These are phyloP conservation scores for Alectoria sarmentosa DNA, from an alignment of 495 filamentous ascomycete species.

Conservation along the genomic window DNA sequence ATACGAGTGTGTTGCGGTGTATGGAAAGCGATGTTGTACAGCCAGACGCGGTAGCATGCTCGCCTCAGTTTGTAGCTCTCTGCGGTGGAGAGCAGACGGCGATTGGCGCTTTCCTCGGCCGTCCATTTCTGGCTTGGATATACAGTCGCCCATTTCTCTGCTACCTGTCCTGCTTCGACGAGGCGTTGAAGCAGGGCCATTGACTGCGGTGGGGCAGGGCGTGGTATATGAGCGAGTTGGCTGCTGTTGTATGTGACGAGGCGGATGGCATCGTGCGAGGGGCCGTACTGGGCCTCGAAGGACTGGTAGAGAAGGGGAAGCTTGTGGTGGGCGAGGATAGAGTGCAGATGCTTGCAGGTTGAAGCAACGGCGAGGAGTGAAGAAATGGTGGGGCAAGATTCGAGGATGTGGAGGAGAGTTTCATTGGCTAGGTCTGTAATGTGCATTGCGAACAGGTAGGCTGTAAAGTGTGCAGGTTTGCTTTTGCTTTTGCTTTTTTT, in stretches of 20 bases:
- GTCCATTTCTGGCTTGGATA: slow-evolving; percentile 68
- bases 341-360: slow-evolving; percentile 48
- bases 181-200: slow-evolving; percentile 51
- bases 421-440: slow-evolving; percentile 52
- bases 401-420: slow-evolving; percentile 54
- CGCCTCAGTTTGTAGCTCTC: slow-evolving; percentile 57
- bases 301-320: slow-evolving; percentile 46
- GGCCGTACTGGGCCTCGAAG: slow-evolving; percentile 53
- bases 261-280: slow-evolving; percentile 52
- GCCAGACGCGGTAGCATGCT: slow-evolving; percentile 65
- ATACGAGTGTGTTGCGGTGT: slow-evolving; percentile 40
- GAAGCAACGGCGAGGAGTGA: slow-evolving; percentile 49
- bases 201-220: slow-evolving; percentile 42
- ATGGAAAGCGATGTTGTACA: slow-evolving; percentile 53
- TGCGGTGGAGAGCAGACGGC: slow-evolving; percentile 50
- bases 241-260: slow-evolving; percentile 51
- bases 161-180: slow-evolving; percentile 48
- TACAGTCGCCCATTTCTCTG: slow-evolving; percentile 56
- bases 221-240: slow-evolving; percentile 47
- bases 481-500: slow-evolving; percentile 19
- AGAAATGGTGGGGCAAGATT: slow-evolving; percentile 43
- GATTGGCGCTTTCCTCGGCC: slow-evolving; percentile 44
- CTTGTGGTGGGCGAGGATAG: slow-evolving; percentile 45
- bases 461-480: slow-evolving; percentile 5
- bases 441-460: slow-evolving; percentile 32